These are phyloP conservation scores for Aegilops speltoides DNA, from an alignment of 176 grass and related monocot genomes.

Conservation along the genomic window DNA sequence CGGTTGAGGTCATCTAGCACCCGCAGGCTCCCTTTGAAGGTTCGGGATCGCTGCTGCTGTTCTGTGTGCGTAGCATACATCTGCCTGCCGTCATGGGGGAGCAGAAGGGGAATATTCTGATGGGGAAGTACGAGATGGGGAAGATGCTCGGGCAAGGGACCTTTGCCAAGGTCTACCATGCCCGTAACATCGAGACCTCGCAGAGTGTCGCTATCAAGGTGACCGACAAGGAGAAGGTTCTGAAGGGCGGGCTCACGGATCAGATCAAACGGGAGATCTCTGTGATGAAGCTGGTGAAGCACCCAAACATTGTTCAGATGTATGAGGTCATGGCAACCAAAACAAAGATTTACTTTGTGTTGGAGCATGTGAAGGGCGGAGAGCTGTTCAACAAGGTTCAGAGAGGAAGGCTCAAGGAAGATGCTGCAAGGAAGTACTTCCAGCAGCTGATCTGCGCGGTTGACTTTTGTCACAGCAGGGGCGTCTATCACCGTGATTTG, in stretches of 20 bases:
- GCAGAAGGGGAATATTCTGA: constrained; percentile 66
- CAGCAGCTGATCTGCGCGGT: constrained; percentile 82
- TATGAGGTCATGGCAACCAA: constrained; percentile 98
- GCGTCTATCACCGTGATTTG: constrained; percentile 92
- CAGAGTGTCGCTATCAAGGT: constrained; percentile 92
- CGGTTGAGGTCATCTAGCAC: constrained; percentile 57
- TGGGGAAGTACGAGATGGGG: constrained; percentile 80
- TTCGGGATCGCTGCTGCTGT: neutral
- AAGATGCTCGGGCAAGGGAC: constrained; percentile 86
- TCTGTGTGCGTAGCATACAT: neutral
- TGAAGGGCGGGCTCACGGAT: constrained; percentile 83
- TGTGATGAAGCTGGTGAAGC: constrained; percentile 85
- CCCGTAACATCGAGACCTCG: constrained; percentile 56
- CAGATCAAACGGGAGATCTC: constrained; percentile 96
- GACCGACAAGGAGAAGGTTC: constrained; percentile 92
- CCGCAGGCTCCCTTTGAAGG: neutral
- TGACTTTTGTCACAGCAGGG: constrained; percentile 88
- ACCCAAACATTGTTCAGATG: constrained; percentile 81
- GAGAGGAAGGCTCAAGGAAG: constrained; percentile 85
- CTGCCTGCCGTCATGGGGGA: constrained; percentile 40
- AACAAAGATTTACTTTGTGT: constrained; percentile 82
- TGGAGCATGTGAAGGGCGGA: constrained; percentile 85
- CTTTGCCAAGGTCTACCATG: constrained; percentile 98
- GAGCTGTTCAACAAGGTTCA: constrained; percentile 85
- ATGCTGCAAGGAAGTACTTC: constrained; percentile 82